Evolutionary conservation across 345 rosid species (phyloP), one percentile per base, ranked within the genome.

Genomic region (Eucalyptus polybractea): DNA sequence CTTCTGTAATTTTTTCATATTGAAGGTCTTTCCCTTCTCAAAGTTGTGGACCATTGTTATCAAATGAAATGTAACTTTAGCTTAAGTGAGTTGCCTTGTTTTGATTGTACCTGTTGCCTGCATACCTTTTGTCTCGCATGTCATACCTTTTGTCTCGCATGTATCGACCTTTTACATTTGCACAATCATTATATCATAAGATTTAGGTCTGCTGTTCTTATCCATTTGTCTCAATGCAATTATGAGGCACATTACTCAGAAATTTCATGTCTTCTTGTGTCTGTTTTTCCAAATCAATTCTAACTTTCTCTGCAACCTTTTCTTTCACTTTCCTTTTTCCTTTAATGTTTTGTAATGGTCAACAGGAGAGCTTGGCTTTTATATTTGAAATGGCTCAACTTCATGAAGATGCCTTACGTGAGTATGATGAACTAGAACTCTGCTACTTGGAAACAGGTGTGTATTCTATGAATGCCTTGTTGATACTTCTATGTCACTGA

Each of bases 331-430:
- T 60, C 50, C 40, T 69, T 89, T 90, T 50, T 44, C 58, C 45
- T 54, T 72, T 88, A 86, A 87, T 88, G 86, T 67, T 90, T 89
- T 60, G 87, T 50, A 91, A 88, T 56, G 88, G 50, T 88, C 89
- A 88, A 89, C 96, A 98, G 99, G 99, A 97, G 94, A 98, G 99
- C 94, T 93, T 98, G 94, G 99, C 99, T 89, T 98, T 98, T 93
- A 96, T 97, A 94, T 96, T 98, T 94, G 99, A 98, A 93, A 96
- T 98, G 97, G 97, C 99, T 90, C 95, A 96, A 90, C 97, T 98
- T 92, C 94, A 96, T 90, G 99, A 98, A 91, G 99, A 98, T 92
- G 99, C 99, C 62, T 89, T 98, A 83, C 96, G 99, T 87, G 99
- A 98, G 94, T 98, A 98, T 90, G 99, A 98, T 87, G 99, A 97